phyloP scores from a whole-genome alignment of 1,284 basidiomycete genomes.

The Cryptococcus sp. region DNA sequence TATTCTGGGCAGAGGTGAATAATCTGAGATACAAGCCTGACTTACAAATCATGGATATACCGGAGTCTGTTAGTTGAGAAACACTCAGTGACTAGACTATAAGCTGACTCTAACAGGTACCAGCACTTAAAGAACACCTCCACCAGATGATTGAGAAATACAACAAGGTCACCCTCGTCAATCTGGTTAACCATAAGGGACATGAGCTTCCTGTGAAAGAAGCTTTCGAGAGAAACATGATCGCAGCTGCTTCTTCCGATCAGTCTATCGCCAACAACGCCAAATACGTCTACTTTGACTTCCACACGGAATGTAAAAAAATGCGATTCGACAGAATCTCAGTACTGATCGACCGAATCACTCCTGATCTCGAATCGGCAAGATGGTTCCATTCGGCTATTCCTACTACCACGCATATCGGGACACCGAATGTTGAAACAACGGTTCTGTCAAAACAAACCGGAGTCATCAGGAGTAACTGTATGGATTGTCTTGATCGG shows the following conservation, averaged over 20 bases:
- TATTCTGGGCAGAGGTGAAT: slow-evolving; percentile 97
- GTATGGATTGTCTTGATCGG: slow-evolving; percentile 92
- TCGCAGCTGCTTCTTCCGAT: slow-evolving; percentile 36
- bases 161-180: slow-evolving; percentile 77
- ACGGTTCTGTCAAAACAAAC: slow-evolving; percentile 34
- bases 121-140: slow-evolving; percentile 71
- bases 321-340: slow-evolving; percentile 94
- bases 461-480: slow-evolving; percentile 52
- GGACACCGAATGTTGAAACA: slow-evolving; percentile 9
- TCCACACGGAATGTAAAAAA: slow-evolving; percentile 91
- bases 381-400: slow-evolving; percentile 53
- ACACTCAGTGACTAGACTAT: neutral
- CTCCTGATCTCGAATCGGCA: slow-evolving; percentile 66
- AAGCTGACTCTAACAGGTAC: slow-evolving; percentile 52
- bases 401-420: slow-evolving; percentile 3
- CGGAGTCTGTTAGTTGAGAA: slow-evolving; percentile 61
- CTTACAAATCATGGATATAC: slow-evolving; percentile 89
- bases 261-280: slow-evolving; percentile 49
- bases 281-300: slow-evolving; percentile 95
- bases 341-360: slow-evolving; percentile 71
- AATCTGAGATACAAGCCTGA: slow-evolving; percentile 96
- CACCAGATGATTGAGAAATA: slow-evolving; percentile 70
- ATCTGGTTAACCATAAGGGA: slow-evolving; percentile 92
- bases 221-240: slow-evolving; percentile 77
- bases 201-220: slow-evolving; percentile 95